Percentiles rank a stretch among this genome's conserved stretches.
phyloP scores from a whole-genome alignment of 2,329 filamentous ascomycete species.

The Penicillium polonicum region DNA sequence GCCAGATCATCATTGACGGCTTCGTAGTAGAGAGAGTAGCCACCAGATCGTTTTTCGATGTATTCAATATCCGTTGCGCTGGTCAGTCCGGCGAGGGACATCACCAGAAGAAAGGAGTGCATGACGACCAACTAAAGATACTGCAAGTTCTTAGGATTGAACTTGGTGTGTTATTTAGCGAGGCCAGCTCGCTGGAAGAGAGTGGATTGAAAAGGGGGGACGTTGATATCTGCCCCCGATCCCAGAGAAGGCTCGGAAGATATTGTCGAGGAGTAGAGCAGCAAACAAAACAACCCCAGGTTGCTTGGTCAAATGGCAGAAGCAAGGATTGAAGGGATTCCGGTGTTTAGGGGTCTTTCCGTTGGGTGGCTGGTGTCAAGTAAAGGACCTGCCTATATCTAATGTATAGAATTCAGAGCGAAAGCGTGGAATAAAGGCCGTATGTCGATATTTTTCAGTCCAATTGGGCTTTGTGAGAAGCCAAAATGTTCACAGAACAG shows the following conservation, averaged over 20 bases:
- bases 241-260: constrained; percentile 3
- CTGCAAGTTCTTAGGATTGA: neutral
- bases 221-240: constrained; percentile 2
- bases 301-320: constrained; percentile 4
- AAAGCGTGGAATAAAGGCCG: neutral
- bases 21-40: constrained; percentile 26
- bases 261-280: neutral
- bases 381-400: constrained; percentile 22
- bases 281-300: constrained; percentile 11
- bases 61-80: constrained; percentile 28
- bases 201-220: constrained; percentile 2
- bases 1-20: constrained; percentile 56
- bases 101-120: constrained; percentile 21
- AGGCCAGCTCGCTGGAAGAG: constrained; percentile 33
- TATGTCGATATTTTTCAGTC: neutral
- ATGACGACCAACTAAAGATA: constrained; percentile 16
- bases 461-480: constrained; percentile 4
- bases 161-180: constrained; percentile 14
- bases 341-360: neutral
- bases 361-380: constrained; percentile 10
- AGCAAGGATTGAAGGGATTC: neutral
- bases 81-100: constrained; percentile 32
- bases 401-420: constrained; percentile 8
- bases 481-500: constrained; percentile 14
- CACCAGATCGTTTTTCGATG: constrained; percentile 26